Percentiles rank a stretch among this genome's conserved stretches.
These are phyloP conservation scores for Xylariaceae sp. DNA, from an alignment of 2,329 filamentous ascomycete species.

Conservation along the genomic window DNA sequence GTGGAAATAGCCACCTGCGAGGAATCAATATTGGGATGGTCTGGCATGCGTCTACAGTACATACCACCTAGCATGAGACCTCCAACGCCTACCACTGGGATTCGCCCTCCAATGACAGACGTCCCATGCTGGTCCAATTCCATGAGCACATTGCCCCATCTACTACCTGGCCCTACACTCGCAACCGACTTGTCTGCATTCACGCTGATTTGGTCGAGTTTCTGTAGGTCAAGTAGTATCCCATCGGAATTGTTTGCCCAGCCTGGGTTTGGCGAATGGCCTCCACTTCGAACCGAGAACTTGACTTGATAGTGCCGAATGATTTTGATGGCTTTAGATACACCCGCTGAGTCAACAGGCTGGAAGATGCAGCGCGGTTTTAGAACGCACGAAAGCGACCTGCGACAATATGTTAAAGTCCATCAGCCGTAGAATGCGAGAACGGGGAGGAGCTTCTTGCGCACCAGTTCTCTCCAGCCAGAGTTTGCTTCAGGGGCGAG, in stretches of 20 bases:
- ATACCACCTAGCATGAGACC: constrained; percentile 31
- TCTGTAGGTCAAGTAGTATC: constrained; percentile 24
- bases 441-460: too few species aligned
- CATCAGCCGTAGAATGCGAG: too few species aligned
- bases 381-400: constrained; percentile 14
- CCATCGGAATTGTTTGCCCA: constrained; percentile 13
- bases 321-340: constrained; percentile 10
- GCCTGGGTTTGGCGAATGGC: constrained; percentile 21
- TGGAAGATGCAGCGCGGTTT: constrained; percentile 16
- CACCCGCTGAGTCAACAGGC: constrained; percentile 2
- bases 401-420: too few species aligned
- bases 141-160: constrained; percentile 22
- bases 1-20: constrained; percentile 23
- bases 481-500: background rate
- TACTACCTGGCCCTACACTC: constrained; percentile 29
- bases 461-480: background rate
- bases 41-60: constrained; percentile 3
- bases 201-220: constrained; percentile 20
- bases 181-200: constrained; percentile 22
- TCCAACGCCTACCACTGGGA: constrained; percentile 22
- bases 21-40: constrained; percentile 1
- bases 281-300: constrained; percentile 17
- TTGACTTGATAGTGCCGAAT: constrained; percentile 15
- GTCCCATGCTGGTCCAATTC: constrained; percentile 7
- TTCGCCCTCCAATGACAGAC: constrained; percentile 20